Base-by-base conservation (phyloP, 495 filamentous ascomycete genomes). In the Parachaetomium inaequale region DNA sequence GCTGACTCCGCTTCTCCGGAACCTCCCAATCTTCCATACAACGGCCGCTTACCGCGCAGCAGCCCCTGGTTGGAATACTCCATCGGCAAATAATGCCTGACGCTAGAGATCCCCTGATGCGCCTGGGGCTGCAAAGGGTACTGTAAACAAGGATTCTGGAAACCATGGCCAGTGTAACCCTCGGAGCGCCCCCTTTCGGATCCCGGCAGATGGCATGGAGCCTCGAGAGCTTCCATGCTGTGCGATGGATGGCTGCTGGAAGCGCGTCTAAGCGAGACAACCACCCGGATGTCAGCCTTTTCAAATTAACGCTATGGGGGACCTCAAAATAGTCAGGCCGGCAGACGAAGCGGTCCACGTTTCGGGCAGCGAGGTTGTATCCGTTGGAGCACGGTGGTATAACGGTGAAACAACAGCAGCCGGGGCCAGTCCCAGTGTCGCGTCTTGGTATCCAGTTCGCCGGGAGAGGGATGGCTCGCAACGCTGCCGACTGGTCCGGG, bases 401-500 rank as follows among this genome's bases (percentile, higher is more conserved):
- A 38, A 40, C 21, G 26, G 46, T 57, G 61, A 63, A 63, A 63
- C 54, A 58, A 50, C 59, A 28, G 19, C 21, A 45, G 56, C 45
- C 61, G 42, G 45, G 54, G 50, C 34, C 17, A 32, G 25, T 43
- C 23, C n/a, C 34, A 47, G 11, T 3, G 34, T 17, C n/a, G 19
- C 17, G 40, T 63, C 55, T 43, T 45, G 34, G 53, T 29, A 58
- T 51, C 70, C 70, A 72, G 65, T 63, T 57, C 55, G 62, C 52
- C 51, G 70, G 70, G 55, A 57, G 52, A 23, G 46, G 25, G 57
- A 62, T 25, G 19, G 45, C 45, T 51, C 40, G 63, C 70, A 62
- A 68, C 38, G 68, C 68, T 72, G 70, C 70, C 70, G 70, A 72
- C 68, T 72, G 70, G 70, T 66, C 68, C 65, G 66, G 63, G 38